Percentiles rank a stretch among this genome's conserved stretches.
Evolutionary conservation across 495 filamentous ascomycete genomes (phyloP).

Genomic region (Xylaria acuta): DNA sequence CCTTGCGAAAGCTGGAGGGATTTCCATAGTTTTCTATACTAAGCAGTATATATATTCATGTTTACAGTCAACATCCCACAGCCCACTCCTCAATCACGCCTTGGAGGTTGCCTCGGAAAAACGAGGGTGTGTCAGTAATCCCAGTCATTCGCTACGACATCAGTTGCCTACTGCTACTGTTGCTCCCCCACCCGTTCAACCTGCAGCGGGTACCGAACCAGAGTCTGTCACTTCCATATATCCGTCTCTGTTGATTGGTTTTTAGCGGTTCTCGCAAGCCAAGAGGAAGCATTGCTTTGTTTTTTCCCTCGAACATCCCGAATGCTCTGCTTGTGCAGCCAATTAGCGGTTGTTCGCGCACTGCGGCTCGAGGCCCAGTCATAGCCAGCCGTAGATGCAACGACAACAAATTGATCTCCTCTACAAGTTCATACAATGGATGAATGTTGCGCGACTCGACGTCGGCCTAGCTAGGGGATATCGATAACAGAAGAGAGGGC

Average conservation of each 20-base stretch:
- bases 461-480: too few relatives aligned
- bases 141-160: background rate
- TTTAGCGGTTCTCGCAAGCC: background rate
- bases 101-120: conserved; percentile 5
- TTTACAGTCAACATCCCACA: background rate
- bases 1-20: too few relatives aligned
- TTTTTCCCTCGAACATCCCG: background rate
- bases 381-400: background rate
- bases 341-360: background rate
- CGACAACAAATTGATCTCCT: background rate
- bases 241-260: background rate
- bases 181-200: background rate
- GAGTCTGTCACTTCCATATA: background rate
- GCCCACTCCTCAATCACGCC: conserved; percentile 3
- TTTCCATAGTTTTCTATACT: background rate
- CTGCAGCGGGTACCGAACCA: background rate
- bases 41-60: background rate
- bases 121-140: background rate
- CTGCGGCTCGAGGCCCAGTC: background rate
- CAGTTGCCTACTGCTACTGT: conserved; percentile 1
- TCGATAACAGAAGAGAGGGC: background rate
- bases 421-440: background rate
- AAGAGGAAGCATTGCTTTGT: background rate
- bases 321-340: background rate
- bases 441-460: background rate